Evolutionary conservation across 345 rosid genomes (phyloP).

Genomic region (Bretschneidera sinensis): DNA sequence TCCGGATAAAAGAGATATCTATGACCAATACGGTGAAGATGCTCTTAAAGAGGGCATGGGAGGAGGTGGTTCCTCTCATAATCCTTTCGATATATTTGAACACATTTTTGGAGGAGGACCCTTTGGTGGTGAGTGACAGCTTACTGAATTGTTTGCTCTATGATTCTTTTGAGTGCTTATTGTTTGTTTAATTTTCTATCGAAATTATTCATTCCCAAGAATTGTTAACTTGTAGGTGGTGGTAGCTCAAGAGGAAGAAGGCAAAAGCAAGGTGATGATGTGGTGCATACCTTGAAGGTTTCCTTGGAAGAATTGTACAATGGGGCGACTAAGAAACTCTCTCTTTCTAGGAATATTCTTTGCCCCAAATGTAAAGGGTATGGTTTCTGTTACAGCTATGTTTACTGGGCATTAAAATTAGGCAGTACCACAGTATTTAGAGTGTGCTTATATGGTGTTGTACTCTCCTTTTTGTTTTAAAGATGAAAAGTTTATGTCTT

Average conservation of each 20-base stretch:
- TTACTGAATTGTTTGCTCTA: not conserved
- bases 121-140: conserved; percentile 38
- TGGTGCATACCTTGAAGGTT: conserved; percentile 42
- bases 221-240: conserved; percentile 30
- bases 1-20: conserved; percentile 60
- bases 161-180: conserved; percentile 4
- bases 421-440: no score
- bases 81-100: conserved; percentile 60
- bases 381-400: no score
- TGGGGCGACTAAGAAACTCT: conserved; percentile 56
- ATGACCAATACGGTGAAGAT: conserved; percentile 66
- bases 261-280: conserved; percentile 58
- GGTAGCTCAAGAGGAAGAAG: conserved; percentile 52
- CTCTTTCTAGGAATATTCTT: conserved; percentile 43
- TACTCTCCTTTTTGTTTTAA: no score
- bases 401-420: no score
- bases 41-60: conserved; percentile 75
- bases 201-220: not conserved
- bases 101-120: conserved; percentile 45
- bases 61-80: conserved; percentile 44
- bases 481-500: no score
- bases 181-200: not conserved
- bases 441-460: no score
- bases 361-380: conserved; percentile 66
- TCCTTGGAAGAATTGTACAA: conserved; percentile 61